phyloP scores from a whole-genome alignment of 2,329 filamentous ascomycete genomes.

The Samsoniella hepiali region DNA sequence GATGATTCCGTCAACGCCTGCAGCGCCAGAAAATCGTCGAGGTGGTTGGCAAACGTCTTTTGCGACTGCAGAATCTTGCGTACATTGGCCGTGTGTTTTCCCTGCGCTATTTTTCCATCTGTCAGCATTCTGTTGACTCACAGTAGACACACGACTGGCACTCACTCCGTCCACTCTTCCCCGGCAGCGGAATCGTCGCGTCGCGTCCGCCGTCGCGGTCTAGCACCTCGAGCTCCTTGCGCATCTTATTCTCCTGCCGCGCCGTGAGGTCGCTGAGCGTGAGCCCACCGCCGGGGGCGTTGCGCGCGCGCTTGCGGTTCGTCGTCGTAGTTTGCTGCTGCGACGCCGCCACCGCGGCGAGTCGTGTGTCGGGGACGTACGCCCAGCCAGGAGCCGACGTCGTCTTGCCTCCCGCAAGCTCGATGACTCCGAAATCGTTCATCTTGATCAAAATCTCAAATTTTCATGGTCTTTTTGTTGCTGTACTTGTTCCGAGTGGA shows the following conservation, averaged over 20 bases:
- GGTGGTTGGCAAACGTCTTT: conserved; percentile 79
- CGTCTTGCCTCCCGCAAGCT: conserved; percentile 69
- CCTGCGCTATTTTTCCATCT: conserved; percentile 33
- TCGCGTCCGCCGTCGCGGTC: conserved; percentile 77
- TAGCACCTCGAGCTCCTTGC: conserved; percentile 77
- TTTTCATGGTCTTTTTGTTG: background rate
- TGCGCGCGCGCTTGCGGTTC: conserved; percentile 70
- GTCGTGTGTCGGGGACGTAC: conserved; percentile 75
- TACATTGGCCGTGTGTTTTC: conserved; percentile 65
- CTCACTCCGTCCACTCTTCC: conserved; percentile 46
- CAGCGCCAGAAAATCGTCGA: conserved; percentile 73
- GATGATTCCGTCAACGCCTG: conserved; percentile 43
- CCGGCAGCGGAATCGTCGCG: conserved; percentile 65
- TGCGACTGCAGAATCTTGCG: conserved; percentile 75
- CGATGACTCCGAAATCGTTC: conserved; percentile 75
- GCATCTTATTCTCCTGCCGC: conserved; percentile 77
- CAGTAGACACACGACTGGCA: too few relatives aligned
- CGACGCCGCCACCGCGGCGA: conserved; percentile 44
- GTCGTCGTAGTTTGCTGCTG: conserved; percentile 39
- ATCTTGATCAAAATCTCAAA: conserved; percentile 33
- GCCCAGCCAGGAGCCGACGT: conserved; percentile 82
- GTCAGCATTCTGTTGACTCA: background rate
- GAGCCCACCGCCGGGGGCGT: conserved; percentile 44
- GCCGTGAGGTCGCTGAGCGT: conserved; percentile 67
- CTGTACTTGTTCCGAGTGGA: background rate